Base-by-base conservation (phyloP, 305 asterid genomes). In the Fraxinus dipetala region DNA sequence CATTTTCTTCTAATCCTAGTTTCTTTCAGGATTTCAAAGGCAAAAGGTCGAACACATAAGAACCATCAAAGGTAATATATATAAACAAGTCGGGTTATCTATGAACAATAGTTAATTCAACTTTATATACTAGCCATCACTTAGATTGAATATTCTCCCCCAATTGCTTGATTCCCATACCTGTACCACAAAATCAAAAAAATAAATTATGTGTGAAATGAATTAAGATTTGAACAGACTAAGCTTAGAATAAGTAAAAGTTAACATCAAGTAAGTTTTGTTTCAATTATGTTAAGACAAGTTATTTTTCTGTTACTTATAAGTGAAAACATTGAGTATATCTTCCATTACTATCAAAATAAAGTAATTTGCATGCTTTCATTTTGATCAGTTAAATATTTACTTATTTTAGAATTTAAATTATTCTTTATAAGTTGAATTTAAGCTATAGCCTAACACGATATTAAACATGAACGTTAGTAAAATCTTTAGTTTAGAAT, bases 111-210 rank as follows among this genome's bases (percentile, higher is more conserved):
- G 83, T 86, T 89, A 95, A 89, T 83, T 93, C 93, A 48, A 93
- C 72, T 56, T 95, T 97, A 73, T 87, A 93, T 76, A 90, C 89
- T 83, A 93, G 85, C 98, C 98, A 92, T 6, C 98, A 90, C 87
- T 91, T 89, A 26, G 98, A 98, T 20, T 97, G 98, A 70, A 91
- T 76, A 63, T 87, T 80, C 77, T 90, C 94, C 22, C 86, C 43
- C 2, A 45, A 43, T 4, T 69, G 83, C 92, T 26, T 48, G 35
- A 65, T 83, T 84, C 78, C 94, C 93, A 7, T 81, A 90, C 69
- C 97, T 95, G 94, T 89, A 87, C 43, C 85, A 83, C 72, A 36
- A 18, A 83, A 75, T 67, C 1, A 61, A 78, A 72, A 78, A 14
- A 59, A 11, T 11, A 11, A 43, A 11, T 13, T 11, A 11, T 40